Base-by-base conservation (phyloP, 2,329 filamentous ascomycete species). In the Aspergillus quadrilineatus region DNA sequence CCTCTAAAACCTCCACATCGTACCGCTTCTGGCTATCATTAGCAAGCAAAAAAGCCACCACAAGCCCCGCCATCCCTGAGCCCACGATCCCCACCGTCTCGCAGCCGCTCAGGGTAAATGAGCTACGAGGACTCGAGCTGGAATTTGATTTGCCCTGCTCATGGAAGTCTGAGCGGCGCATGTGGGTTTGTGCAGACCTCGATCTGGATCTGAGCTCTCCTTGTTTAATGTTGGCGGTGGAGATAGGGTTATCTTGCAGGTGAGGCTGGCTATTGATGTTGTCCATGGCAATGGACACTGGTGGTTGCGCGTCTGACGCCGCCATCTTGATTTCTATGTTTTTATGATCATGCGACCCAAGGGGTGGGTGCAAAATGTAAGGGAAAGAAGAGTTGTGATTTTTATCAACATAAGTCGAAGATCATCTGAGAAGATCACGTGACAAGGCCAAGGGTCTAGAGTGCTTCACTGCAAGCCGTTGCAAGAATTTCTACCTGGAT, bases 61-160 rank as follows among this genome's bases (percentile, higher is more conserved):
- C 73, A 51, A 81, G 67, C 10, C 79, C 79, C 4, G 79, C 79
- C 71, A 82, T 76, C 14, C 79, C 79, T 1, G 77, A 77, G 50
- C 79, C 79, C 29, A 82, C 68, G 34, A 82, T 67, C 42, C 77
- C 78, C 28, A 80, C 77, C 6, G 26, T 37, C 43, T 47, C 32
- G 6, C 50, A 28, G 10, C 29, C 12, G 4, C 29, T 30, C 66
- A 39, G 36, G 36, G 14, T 44, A 44, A 17, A 12, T 22, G 22
- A 28, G 10, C 17, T 41, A 5, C 12, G n/a, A 44, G 41, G 2
- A 5, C 22, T 44, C 4, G n/a, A 22, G 37, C 15, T 41, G 37
- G 12, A 17, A 5, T 12, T 22, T 41, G 14, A 10, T 4, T 37
- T 41, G 37, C n/a, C 37, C n/a, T 17, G 5, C n/a, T 41, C 37